Evolutionary conservation across 352 stramenopile species (phyloP).

Genomic region (Halophytophthora polymorphica): DNA sequence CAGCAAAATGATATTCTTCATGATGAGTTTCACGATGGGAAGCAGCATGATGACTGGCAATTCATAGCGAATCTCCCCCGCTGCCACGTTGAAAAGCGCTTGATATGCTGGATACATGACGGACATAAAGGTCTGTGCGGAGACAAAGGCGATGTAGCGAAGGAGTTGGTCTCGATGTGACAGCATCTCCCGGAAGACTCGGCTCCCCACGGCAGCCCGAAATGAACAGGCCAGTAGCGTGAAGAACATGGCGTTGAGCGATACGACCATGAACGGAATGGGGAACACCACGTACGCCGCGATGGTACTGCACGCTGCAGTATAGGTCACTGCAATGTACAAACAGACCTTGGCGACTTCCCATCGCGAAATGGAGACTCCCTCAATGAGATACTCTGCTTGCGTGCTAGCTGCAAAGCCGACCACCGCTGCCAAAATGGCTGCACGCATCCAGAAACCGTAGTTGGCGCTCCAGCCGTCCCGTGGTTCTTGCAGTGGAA

Average conservation of each 20-base stretch:
- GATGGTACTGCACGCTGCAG: slow-evolving; percentile 6
- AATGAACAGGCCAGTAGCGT: slow-evolving; percentile 8
- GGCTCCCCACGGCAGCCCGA: slow-evolving; percentile 6
- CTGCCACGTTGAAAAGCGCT: slow-evolving; percentile 13
- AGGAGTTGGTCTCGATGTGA: slow-evolving; percentile 6
- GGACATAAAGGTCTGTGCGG: slow-evolving; percentile 18
- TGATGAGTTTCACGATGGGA: slow-evolving; percentile 26
- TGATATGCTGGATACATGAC: slow-evolving; percentile 16
- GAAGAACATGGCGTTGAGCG: no score
- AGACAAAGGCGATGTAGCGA: slow-evolving; percentile 16
- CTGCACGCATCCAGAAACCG: slow-evolving; percentile 17
- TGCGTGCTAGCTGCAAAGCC: slow-evolving; percentile 12
- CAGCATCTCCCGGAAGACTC: slow-evolving; percentile 7
- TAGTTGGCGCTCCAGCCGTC: slow-evolving; percentile 13
- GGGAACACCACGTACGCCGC: slow-evolving; percentile 14
- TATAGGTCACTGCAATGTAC: neutral
- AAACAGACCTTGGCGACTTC: slow-evolving; percentile 7
- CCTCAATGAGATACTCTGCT: slow-evolving; percentile 13
- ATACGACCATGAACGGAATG: slow-evolving; percentile 20
- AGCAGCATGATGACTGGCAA: slow-evolving; percentile 22
- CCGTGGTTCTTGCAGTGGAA: slow-evolving; percentile 14
- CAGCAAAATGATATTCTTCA: slow-evolving; percentile 29
- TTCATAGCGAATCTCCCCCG: slow-evolving; percentile 8
- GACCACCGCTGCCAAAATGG: slow-evolving; percentile 10
- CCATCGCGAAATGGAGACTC: slow-evolving; percentile 4